Conservation (phyloP, 768 basidiomycete species). For the Piloderma croceum region DNA sequence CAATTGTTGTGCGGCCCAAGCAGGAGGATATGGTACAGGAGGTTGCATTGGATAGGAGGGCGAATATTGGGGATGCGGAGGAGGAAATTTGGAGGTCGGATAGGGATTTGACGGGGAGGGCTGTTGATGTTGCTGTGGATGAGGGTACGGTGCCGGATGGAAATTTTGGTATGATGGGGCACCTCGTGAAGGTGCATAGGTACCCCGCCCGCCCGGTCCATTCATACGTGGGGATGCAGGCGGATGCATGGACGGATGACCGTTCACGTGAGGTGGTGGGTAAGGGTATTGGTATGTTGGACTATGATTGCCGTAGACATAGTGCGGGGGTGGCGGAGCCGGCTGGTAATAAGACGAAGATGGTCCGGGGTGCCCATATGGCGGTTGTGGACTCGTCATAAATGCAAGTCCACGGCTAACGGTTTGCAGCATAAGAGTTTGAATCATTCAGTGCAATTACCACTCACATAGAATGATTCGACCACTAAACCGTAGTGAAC, state of each 20-base stretch:
- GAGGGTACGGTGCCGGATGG: conserved; percentile 24
- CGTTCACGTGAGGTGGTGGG: conserved; percentile 13
- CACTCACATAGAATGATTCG: no score
- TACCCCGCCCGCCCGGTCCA: conserved; percentile 29
- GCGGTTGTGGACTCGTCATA: conserved; percentile 18
- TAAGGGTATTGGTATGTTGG: conserved; percentile 36
- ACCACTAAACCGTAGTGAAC: no score
- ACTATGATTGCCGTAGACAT: conserved; percentile 32
- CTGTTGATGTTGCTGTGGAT: conserved; percentile 28
- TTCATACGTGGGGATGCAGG: conserved; percentile 36
- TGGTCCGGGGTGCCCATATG: conserved; percentile 23
- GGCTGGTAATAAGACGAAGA: conserved; percentile 21
- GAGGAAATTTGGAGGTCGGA: conserved; percentile 23
- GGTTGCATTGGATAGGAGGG: conserved; percentile 31
- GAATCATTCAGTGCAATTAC: no score
- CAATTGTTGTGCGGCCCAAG: conserved; percentile 43
- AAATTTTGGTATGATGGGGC: conserved; percentile 34
- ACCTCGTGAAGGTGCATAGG: conserved; percentile 33
- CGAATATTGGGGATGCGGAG: conserved; percentile 29
- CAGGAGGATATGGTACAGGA: conserved; percentile 36
- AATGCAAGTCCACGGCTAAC: no score
- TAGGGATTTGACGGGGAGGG: conserved; percentile 17
- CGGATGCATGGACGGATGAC: conserved; percentile 16
- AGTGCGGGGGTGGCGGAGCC: conserved; percentile 23
- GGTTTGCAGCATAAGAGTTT: no score